Base-by-base conservation (phyloP, 2,329 filamentous ascomycete species). In the Escovopsis weberi region DNA sequence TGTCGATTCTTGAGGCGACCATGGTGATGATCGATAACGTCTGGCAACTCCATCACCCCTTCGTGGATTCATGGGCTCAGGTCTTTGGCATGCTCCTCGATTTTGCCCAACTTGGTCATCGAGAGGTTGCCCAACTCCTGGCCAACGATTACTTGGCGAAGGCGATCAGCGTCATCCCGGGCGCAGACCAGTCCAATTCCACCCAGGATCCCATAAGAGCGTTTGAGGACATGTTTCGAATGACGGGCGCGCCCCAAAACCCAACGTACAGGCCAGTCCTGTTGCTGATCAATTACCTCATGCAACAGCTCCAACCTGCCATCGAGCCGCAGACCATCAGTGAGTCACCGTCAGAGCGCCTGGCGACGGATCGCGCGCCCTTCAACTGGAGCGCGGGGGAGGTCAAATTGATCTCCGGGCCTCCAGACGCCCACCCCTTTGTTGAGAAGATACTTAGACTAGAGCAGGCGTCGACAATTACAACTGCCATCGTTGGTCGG, bases 51-150 rank as follows among this genome's bases (percentile, higher is more conserved):
- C 76, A 86, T 44, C 76, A 84, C 46, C 59, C 65, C 3, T 66
- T 71, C 38, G 63, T 76, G 26, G 74, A 78, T 44, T 73, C 82
- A 3, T 91, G 85, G 85, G 74, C 79, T 36, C 83, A 89, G 52
- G 80, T 81, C 45, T 89, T 89, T 55, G 72, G 73, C 11, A 69
- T 82, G n/a, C 66, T 88, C 47, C 55, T 72, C n/a, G 65, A 65
- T n/a, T 80, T 88, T 54, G 75, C 77, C 12, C 67, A 64, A 38
- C 59, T 85, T 43, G 81, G 82, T 1, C 59, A 65, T 3, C 57
- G 67, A 5, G 79, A 85, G 55, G 66, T 72, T 18, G 64, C 66
- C 2, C 55, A 71, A 6, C 64, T 87, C 23, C 64, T 88, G 23
- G 70, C 76, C 10, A 64, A 69, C 30, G 70, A 74, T 23, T 83